A percentile compares a stretch with the other conserved stretches of the same genome.
phyloP scores from a whole-genome alignment of 148 eudicot genomes.

The Vaccinium corymbosum region DNA sequence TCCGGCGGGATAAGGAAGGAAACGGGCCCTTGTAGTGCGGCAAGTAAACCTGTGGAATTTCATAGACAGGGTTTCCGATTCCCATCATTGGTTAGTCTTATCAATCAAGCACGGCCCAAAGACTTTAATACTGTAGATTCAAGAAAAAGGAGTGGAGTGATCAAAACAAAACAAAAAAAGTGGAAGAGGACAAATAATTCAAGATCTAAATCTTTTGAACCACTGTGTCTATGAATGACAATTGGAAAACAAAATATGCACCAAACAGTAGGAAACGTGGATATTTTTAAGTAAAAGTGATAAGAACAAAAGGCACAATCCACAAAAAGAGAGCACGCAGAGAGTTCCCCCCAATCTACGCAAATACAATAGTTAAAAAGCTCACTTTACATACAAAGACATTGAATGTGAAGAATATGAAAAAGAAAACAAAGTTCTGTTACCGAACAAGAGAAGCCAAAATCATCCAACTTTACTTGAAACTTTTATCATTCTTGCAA shows the following conservation, averaged over 20 bases:
- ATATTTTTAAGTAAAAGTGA: slow-evolving; percentile 8
- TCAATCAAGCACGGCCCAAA: background rate
- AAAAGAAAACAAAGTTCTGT: slow-evolving; percentile 14
- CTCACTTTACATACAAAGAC: slow-evolving; percentile 16
- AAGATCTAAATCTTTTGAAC: background rate
- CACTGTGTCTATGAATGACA: slow-evolving; percentile 20
- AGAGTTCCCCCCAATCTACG: background rate
- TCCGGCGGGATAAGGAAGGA: background rate
- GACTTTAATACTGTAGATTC: background rate
- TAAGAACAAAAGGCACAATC: slow-evolving; percentile 42
- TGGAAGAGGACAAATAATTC: background rate
- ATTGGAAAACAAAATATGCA: slow-evolving; percentile 8
- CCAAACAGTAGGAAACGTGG: slow-evolving; percentile 10
- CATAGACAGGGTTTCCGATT: background rate
- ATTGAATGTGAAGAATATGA: slow-evolving; percentile 21
- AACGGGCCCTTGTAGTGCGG: no score
- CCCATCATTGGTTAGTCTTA: background rate
- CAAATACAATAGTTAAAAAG: slow-evolving; percentile 12
- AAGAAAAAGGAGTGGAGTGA: background rate
- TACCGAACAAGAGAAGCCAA: background rate
- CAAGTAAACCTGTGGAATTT: no score
- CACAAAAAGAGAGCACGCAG: slow-evolving; percentile 21
- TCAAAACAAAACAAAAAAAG: background rate
- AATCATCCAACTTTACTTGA: background rate
- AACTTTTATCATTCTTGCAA: background rate